Evolutionary conservation across 1,284 basidiomycete species (phyloP).

Genomic region (Apiotrichum akiyoshidainum): DNA sequence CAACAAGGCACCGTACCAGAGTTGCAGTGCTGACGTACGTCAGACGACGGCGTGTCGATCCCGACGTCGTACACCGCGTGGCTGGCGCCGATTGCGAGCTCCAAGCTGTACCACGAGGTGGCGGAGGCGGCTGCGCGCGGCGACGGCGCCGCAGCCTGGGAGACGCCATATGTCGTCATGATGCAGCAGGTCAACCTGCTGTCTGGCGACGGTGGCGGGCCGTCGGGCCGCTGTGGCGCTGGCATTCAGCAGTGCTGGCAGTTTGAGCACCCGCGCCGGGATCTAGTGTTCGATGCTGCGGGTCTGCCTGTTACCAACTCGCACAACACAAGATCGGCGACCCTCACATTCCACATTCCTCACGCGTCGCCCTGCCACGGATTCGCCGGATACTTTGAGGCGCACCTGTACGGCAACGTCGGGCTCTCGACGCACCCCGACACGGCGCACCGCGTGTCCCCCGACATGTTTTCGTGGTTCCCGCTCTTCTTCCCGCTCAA

Average conservation of each 20-base stretch:
- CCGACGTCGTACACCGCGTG: conserved; percentile 93
- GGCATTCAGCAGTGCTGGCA: conserved; percentile 95
- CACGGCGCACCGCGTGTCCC: conserved; percentile 72
- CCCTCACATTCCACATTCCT: conserved; percentile 85
- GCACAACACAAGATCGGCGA: conserved; percentile 77
- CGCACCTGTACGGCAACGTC: conserved; percentile 81
- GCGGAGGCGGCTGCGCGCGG: conserved; percentile 50
- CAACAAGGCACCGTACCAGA: background rate
- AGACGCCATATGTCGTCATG: conserved; percentile 98
- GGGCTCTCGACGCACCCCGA: conserved; percentile 93
- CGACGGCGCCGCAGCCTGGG: conserved; percentile 58
- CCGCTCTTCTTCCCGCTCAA: conserved; percentile 93
- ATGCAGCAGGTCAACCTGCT: conserved; percentile 87
- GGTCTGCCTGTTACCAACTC: conserved; percentile 81
- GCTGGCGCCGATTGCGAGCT: conserved; percentile 86
- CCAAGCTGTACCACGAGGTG: conserved; percentile 82
- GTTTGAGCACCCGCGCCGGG: conserved; percentile 86
- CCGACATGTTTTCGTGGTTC: conserved; percentile 99
- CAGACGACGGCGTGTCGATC: conserved; percentile 89
- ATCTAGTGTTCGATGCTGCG: conserved; percentile 67
- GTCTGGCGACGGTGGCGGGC: conserved; percentile 62
- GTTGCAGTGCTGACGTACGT: conserved; percentile 1
- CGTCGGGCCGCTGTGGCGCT: conserved; percentile 65
- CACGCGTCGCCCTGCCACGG: conserved; percentile 93
- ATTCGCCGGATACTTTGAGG: conserved; percentile 97